phyloP scores from a whole-genome alignment of 352 stramenopile species.

The Blastocystis sp. region DNA sequence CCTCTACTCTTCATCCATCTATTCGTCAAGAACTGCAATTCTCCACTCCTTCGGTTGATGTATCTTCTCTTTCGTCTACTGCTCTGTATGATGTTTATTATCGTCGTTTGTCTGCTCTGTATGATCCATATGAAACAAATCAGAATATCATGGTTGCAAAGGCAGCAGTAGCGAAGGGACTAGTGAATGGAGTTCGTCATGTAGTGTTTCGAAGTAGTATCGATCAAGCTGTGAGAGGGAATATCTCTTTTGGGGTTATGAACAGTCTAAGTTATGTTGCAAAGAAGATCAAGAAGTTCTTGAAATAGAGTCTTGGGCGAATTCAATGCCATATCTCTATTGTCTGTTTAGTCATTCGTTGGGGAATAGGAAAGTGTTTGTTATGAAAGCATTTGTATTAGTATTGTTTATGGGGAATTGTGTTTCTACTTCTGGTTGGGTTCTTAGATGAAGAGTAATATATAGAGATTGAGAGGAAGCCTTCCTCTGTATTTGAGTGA shows the following conservation, averaged over 20 bases:
- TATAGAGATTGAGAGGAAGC: not conserved
- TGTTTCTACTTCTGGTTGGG: slow-evolving; percentile 7
- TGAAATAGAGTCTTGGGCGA: slow-evolving; percentile 5
- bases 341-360: too few species aligned
- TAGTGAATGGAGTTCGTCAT: slow-evolving; percentile 17
- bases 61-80: not conserved
- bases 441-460: not conserved
- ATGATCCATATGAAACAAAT: not conserved
- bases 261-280: slow-evolving; percentile 55
- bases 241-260: slow-evolving; percentile 50
- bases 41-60: not conserved
- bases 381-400: not conserved
- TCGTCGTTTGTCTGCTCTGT: slow-evolving; percentile 17
- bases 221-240: slow-evolving; percentile 28
- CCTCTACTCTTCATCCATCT: slow-evolving; percentile 2
- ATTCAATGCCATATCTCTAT: not conserved
- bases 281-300: slow-evolving; percentile 60
- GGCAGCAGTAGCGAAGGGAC: not conserved
- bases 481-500: not conserved
- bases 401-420: not conserved
- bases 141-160: slow-evolving; percentile 30
- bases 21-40: slow-evolving; percentile 1
- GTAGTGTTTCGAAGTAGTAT: slow-evolving; percentile 37
- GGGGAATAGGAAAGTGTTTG: not conserved
- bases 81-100: slow-evolving; percentile 20